Base-by-base conservation (phyloP, 2,329 filamentous ascomycete genomes). In the Aspergillus puulaauensis region DNA sequence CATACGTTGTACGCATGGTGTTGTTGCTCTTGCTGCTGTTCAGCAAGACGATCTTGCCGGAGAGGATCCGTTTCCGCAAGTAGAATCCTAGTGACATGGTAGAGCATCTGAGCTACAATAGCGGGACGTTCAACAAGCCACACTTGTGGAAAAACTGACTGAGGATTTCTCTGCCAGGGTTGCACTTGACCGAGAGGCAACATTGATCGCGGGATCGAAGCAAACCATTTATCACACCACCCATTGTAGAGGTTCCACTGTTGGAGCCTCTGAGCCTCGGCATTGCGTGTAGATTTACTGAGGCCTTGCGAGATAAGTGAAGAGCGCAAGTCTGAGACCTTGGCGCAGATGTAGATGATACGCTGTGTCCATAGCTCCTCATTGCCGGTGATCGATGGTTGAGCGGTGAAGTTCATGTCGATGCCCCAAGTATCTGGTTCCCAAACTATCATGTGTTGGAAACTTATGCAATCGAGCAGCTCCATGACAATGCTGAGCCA, bases 401-500 rank as follows among this genome's bases (percentile, higher is more conserved):
- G 79, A 7, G 80, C 78, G 6, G 8, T 76, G 66, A 95, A 89
- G 65, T 89, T 83, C 81, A 95, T 86, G 66, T 96, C 88, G 17
- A 97, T 80, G 1, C 90, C 90, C 93, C 93, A 97, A 11, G 90
- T 86, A 65, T 96, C 91, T 0, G 92, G 93, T 54, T 96, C 87
- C 91, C 92, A 96, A 1, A 90, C 87, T 12, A 91, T 86, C 63
- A 87, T 84, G 89, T 90, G 96, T 70, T 93, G 92, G 74, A 91
- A 91, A 14, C 3, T 27, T 63, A 91, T 88, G 72, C 92, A 96
- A 62, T 86, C 91, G 27, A 97, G 80, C n/a, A 97, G 80, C 71
- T 98, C 93, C 82, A 96, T 89, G 15, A 89, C 89, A 15, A 96
- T 87, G 66, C 96, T 96, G 39, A 97, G 80, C 93, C 93, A 97